These are phyloP conservation scores for Arabidopsis lyrata DNA, from an alignment of 441 rosid genomes.

Conservation along the genomic window DNA sequence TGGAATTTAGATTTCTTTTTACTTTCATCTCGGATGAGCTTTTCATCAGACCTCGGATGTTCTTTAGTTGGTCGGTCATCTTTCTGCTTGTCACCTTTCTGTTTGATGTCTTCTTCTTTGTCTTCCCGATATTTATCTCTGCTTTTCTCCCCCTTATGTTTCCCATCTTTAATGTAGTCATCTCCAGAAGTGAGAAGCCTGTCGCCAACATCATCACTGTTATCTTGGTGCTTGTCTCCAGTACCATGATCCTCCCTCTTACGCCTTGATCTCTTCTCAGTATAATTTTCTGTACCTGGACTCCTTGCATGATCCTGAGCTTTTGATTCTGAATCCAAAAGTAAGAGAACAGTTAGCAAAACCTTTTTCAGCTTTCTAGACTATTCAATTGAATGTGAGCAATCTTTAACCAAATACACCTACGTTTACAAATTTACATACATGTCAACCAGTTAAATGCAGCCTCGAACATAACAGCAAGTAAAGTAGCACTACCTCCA, in stretches of 20 bases:
- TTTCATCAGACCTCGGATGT: slow-evolving; percentile 66
- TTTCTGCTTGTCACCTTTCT: slow-evolving; percentile 68
- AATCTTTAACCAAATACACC: neutral
- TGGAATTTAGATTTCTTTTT: slow-evolving; percentile 68
- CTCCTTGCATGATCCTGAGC: slow-evolving; percentile 54
- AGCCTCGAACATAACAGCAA: slow-evolving; percentile 3
- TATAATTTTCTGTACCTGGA: slow-evolving; percentile 61
- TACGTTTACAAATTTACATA: neutral
- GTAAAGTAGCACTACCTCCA: neutral
- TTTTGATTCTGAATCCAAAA: slow-evolving; percentile 59
- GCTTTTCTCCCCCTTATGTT: slow-evolving; percentile 69
- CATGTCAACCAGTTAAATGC: neutral
- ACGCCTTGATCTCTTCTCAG: slow-evolving; percentile 71
- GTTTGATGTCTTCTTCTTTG: slow-evolving; percentile 64
- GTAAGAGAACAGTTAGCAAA: slow-evolving; percentile 11
- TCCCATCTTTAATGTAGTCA: slow-evolving; percentile 66
- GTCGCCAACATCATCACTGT: slow-evolving; percentile 59
- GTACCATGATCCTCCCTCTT: slow-evolving; percentile 70
- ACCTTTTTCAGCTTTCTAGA: neutral
- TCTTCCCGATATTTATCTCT: slow-evolving; percentile 62
- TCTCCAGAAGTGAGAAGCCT: slow-evolving; percentile 55
- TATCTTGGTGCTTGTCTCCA: slow-evolving; percentile 67
- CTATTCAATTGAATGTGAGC: neutral
- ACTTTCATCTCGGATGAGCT: slow-evolving; percentile 63
- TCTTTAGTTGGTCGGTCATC: slow-evolving; percentile 73